These are phyloP conservation scores for Fusarium longipes DNA, from an alignment of 2,329 filamentous ascomycete genomes.

Conservation along the genomic window DNA sequence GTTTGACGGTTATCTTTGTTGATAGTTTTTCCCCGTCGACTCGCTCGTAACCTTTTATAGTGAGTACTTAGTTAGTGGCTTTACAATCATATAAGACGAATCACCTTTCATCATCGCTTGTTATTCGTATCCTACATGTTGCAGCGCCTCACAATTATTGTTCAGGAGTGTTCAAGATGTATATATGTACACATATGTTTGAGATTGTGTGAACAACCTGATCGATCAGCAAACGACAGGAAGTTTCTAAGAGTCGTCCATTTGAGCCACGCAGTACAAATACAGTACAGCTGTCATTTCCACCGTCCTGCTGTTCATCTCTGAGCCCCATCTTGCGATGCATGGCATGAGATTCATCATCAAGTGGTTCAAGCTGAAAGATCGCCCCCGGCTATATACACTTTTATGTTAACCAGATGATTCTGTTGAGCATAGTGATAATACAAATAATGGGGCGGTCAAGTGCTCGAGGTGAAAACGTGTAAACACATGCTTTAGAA, in stretches of 20 bases:
- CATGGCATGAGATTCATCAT: background rate
- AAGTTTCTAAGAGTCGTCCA: background rate
- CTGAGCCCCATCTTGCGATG: background rate
- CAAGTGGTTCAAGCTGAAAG: background rate
- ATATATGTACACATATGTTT: background rate
- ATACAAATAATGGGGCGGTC: background rate
- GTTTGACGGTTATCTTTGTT: background rate
- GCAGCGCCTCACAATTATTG: background rate
- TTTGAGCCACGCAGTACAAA: background rate
- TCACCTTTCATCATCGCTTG: background rate
- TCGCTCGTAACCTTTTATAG: conserved; percentile 5
- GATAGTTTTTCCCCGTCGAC: background rate
- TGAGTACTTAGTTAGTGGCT: background rate
- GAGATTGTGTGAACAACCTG: background rate
- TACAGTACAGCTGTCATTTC: background rate
- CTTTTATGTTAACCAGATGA: background rate
- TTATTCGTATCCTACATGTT: background rate
- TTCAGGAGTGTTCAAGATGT: background rate
- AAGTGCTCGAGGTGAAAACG: background rate
- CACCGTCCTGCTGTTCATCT: background rate
- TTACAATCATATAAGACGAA: background rate
- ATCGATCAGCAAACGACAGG: background rate
- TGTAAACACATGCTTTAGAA: background rate
- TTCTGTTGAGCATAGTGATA: background rate
- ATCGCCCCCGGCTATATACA: background rate